A percentile compares a stretch with the other conserved stretches of the same genome.
phyloP scores from a whole-genome alignment of 2,329 filamentous ascomycete genomes.

The Cytospora mali region DNA sequence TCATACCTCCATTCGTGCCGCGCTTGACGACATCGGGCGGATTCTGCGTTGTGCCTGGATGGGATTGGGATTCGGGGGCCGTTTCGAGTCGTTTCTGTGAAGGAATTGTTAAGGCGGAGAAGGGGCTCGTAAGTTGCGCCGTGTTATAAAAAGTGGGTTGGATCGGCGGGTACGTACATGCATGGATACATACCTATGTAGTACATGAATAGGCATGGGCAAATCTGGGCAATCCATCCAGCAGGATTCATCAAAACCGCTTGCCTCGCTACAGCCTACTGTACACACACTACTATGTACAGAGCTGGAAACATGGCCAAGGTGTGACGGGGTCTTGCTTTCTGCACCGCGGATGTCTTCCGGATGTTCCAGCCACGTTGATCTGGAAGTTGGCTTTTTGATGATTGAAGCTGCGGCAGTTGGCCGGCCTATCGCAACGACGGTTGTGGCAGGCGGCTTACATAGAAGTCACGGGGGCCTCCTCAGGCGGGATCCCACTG shows the following conservation, averaged over 20 bases:
- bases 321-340: constrained; percentile 15
- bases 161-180: constrained; percentile 11
- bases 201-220: neutral
- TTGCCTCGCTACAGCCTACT: constrained; percentile 11
- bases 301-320: constrained; percentile 14
- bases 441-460: neutral
- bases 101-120: constrained; percentile 5
- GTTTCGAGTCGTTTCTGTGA: constrained; percentile 22
- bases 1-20: constrained; percentile 14
- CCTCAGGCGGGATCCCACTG: constrained; percentile 1
- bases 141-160: constrained; percentile 13
- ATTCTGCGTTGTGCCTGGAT: constrained; percentile 13
- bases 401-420: constrained; percentile 22
- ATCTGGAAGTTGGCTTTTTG: constrained; percentile 2
- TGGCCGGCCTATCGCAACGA: constrained; percentile 15
- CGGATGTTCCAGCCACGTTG: constrained; percentile 14
- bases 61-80: neutral
- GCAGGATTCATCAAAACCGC: constrained; percentile 18
- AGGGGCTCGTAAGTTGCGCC: constrained; percentile 14
- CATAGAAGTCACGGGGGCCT: neutral
- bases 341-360: constrained; percentile 26
- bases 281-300: no score
- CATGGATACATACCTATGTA: neutral
- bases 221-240: constrained; percentile 18
- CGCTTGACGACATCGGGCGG: constrained; percentile 8